A percentile compares a stretch with the other conserved stretches of the same genome.
Evolutionary conservation across 495 filamentous ascomycete species (phyloP).

Genomic region (Penicillium simplicissimum): DNA sequence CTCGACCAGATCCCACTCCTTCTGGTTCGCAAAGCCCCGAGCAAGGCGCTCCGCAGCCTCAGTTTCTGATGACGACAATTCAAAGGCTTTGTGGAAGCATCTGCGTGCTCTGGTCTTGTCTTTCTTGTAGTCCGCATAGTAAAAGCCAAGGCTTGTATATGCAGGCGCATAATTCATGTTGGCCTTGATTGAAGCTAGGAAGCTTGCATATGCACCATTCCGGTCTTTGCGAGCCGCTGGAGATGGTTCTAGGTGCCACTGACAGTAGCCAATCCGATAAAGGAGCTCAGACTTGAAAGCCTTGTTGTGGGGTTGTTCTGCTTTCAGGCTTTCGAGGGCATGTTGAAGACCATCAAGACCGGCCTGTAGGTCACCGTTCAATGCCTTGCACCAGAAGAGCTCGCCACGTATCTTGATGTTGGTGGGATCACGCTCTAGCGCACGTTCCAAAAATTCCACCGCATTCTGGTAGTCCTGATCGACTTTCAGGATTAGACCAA

Average conservation of each 20-base stretch:
- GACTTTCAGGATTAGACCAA: slow-evolving; percentile 89
- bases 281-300: slow-evolving; percentile 79
- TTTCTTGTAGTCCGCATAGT: slow-evolving; percentile 85
- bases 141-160: slow-evolving; percentile 94
- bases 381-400: slow-evolving; percentile 83
- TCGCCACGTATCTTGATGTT: slow-evolving; percentile 80
- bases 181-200: slow-evolving; percentile 78
- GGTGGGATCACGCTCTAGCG: slow-evolving; percentile 64
- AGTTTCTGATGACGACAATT: slow-evolving; percentile 85
- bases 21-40: slow-evolving; percentile 77
- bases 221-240: slow-evolving; percentile 71
- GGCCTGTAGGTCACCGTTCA: slow-evolving; percentile 69
- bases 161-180: slow-evolving; percentile 90
- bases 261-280: slow-evolving; percentile 84
- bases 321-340: slow-evolving; percentile 61
- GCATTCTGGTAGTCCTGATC: slow-evolving; percentile 83
- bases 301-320: slow-evolving; percentile 56
- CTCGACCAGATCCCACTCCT: slow-evolving; percentile 96
- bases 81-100: slow-evolving; percentile 97
- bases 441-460: slow-evolving; percentile 72
- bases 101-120: slow-evolving; percentile 81
- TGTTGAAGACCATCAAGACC: slow-evolving; percentile 67
- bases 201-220: slow-evolving; percentile 75
- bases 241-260: slow-evolving; percentile 80
- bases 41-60: slow-evolving; percentile 87